Base-by-base conservation (phyloP, 306 rosid genomes). In the Clitoria ternatea region DNA sequence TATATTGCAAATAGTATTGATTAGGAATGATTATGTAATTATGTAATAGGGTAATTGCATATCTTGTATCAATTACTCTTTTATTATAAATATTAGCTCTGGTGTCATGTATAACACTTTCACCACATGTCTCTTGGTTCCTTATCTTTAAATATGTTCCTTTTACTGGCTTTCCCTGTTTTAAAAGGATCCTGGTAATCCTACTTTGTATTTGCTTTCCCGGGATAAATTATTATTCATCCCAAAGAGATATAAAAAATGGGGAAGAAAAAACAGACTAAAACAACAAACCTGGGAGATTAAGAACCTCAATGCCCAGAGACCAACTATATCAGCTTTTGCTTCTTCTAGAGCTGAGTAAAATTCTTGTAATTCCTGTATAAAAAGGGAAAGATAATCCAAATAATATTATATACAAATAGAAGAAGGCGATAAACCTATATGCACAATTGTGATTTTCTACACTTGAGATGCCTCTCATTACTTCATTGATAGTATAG, bases 281-380 rank as follows among this genome's bases (percentile, higher is more conserved):
- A 37, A 32, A 35, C 27, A 36, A 61, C 81, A 42, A 45, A 93
- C 97, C 95, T 94, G 83, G 63, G 73, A 36, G 83, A 84, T 83
- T 70, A 94, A 76, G 76, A 88, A 94, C 77, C 75, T 82, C 77
- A 94, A 74, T 32, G 96, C 97, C 98, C 97, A 90, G 24, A 94
- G 95, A 70, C 98, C 98, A 59, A 94, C 98, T 73, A 94, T 90
- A 71, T 94, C 97, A 72, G 97, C 98, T 83, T 90, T 94, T 79
- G 97, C 98, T 84, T 90, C 97, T 88, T 90, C 98, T 54, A 94
- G 56, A 82, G 96, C 89, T 2, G 97, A 90, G 83, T 94, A 80
- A 72, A 94, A 88, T 80, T 94, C 98, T 90, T 94, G 87, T 64
- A 94, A 81, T 79, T 94, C 97, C 98, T 94, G 85, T 47, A 70